These are phyloP conservation scores for Fomitopsis betulina DNA, from an alignment of 1,284 basidiomycete genomes.

Conservation along the genomic window DNA sequence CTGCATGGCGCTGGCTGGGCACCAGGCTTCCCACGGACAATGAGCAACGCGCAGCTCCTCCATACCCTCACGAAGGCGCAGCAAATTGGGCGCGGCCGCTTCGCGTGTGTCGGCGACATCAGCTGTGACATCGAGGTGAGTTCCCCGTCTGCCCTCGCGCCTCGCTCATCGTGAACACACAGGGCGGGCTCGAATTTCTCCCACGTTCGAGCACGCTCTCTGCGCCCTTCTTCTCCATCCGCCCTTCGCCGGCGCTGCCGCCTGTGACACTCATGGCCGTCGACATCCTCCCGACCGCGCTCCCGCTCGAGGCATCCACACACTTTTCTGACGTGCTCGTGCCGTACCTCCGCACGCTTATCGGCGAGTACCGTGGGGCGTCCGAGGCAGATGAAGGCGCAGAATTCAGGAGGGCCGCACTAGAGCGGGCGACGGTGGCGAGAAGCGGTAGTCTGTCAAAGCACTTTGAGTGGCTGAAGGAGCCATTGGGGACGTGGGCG, in stretches of 20 bases:
- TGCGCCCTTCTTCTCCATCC: constrained; percentile 62
- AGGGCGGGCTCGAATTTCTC: constrained; percentile 86
- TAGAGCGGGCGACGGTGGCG: constrained; percentile 73
- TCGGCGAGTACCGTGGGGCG: constrained; percentile 34
- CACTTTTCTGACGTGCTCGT: constrained; percentile 68
- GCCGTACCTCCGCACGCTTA: constrained; percentile 65
- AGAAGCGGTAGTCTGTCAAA: constrained; percentile 48
- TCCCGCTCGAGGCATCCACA: constrained; percentile 76
- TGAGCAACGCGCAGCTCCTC: constrained; percentile 64
- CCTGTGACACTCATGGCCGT: constrained; percentile 78
- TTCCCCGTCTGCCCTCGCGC: neutral
- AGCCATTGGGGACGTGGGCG: constrained; percentile 35
- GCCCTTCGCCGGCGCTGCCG: constrained; percentile 44
- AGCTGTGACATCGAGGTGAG: constrained; percentile 78
- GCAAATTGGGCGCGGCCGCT: constrained; percentile 48
- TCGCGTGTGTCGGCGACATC: constrained; percentile 78
- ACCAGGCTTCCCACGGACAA: constrained; percentile 69
- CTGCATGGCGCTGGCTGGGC: constrained; percentile 87
- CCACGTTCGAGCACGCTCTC: constrained; percentile 72
- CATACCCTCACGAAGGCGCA: constrained; percentile 47
- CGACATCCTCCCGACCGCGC: constrained; percentile 83
- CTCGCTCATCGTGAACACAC: neutral
- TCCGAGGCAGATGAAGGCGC: constrained; percentile 13
- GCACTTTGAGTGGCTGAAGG: constrained; percentile 57
- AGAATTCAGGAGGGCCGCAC: constrained; percentile 32